Evolutionary conservation across 2,329 filamentous ascomycete species (phyloP).

Genomic region (Aspergillus sergii): DNA sequence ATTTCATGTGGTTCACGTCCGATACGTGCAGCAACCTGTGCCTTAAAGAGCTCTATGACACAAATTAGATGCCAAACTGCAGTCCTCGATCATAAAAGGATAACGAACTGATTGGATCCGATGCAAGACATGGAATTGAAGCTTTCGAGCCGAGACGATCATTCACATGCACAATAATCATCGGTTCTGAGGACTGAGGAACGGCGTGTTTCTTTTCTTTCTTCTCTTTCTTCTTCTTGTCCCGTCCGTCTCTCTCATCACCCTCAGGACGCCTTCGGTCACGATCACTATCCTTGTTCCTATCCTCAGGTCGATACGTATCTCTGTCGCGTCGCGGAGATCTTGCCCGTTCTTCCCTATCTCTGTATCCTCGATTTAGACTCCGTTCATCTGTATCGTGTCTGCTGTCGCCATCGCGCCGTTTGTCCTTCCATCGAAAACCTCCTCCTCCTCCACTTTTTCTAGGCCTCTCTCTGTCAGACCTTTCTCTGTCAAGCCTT

Average conservation of each 20-base stretch:
- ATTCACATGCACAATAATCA: slow-evolving; percentile 94
- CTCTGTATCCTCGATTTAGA: slow-evolving; percentile 54
- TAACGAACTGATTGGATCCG: slow-evolving; percentile 69
- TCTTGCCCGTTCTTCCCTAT: slow-evolving; percentile 33
- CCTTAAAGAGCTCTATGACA: slow-evolving; percentile 71
- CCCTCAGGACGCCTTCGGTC: slow-evolving; percentile 27
- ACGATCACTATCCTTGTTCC: slow-evolving; percentile 19
- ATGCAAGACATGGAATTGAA: slow-evolving; percentile 83
- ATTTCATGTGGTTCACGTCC: slow-evolving; percentile 93
- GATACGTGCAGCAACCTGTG: slow-evolving; percentile 76
- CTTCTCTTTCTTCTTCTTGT: slow-evolving; percentile 48
- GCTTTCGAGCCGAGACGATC: slow-evolving; percentile 96
- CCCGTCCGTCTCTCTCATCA: slow-evolving; percentile 30
- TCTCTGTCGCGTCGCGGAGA: slow-evolving; percentile 44
- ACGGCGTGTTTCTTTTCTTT: slow-evolving; percentile 41
- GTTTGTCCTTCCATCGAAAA: slow-evolving; percentile 54
- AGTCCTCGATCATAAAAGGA: background rate
- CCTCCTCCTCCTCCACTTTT: slow-evolving; percentile 41
- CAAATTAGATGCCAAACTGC: slow-evolving; percentile 8
- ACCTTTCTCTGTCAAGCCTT: slow-evolving; percentile 25
- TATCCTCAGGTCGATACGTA: slow-evolving; percentile 26
- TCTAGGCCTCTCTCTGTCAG: slow-evolving; percentile 40
- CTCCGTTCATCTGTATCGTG: slow-evolving; percentile 48
- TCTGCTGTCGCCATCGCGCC: slow-evolving; percentile 50
- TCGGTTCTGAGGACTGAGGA: slow-evolving; percentile 64